Percentiles rank a stretch among this genome's conserved stretches.
These are phyloP conservation scores for Penicillium polonicum DNA, from an alignment of 2,329 filamentous ascomycete genomes.

Conservation along the genomic window DNA sequence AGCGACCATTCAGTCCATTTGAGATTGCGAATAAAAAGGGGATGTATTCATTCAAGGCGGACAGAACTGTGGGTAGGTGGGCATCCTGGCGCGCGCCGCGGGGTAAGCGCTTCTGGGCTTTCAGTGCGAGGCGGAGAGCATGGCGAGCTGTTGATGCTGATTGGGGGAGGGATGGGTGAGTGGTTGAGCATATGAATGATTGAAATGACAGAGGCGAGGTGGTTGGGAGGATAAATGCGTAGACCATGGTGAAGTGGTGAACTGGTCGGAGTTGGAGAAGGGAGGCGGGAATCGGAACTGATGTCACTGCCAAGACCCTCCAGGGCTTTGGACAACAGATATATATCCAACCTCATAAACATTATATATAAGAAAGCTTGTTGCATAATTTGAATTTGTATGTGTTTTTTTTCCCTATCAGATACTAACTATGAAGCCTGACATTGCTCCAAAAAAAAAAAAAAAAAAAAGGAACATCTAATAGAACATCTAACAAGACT, in stretches of 20 bases:
- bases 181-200: slow-evolving; percentile 70
- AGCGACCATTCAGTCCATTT: slow-evolving; percentile 58
- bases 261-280: slow-evolving; percentile 15
- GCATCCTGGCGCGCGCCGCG: slow-evolving; percentile 63
- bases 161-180: slow-evolving; percentile 85
- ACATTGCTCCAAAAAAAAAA: no score
- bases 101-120: slow-evolving; percentile 84
- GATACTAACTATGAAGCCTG: not conserved
- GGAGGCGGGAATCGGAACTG: slow-evolving; percentile 1
- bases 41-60: slow-evolving; percentile 72
- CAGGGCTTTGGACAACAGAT: not conserved
- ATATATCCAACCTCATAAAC: no score
- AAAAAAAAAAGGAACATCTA: not conserved
- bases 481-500: not conserved
- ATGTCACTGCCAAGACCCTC: slow-evolving; percentile 5
- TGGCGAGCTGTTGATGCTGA: slow-evolving; percentile 79
- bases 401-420: not conserved
- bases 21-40: slow-evolving; percentile 80
- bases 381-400: no score
- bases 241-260: slow-evolving; percentile 66
- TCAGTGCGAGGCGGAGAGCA: slow-evolving; percentile 77
- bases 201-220: slow-evolving; percentile 85
- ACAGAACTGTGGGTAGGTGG: slow-evolving; percentile 68
- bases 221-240: slow-evolving; percentile 82
- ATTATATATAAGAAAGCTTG: no score